phyloP scores from a whole-genome alignment of 1,284 basidiomycete species.

The Fomitopsis schrenkii region DNA sequence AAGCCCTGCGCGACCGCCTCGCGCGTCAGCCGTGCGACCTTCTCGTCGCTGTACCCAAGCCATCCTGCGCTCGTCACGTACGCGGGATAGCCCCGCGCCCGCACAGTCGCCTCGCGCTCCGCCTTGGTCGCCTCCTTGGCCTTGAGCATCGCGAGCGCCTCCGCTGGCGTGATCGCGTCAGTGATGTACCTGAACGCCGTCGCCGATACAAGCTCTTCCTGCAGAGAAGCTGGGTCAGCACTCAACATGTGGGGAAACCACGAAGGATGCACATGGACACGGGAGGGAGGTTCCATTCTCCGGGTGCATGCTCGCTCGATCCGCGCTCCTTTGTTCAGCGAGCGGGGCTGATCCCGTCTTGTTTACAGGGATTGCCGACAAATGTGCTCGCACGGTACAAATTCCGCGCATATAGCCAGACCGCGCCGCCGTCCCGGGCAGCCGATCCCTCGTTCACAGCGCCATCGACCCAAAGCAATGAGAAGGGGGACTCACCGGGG shows the following conservation, averaged over 20 bases:
- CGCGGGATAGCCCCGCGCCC: conserved; percentile 80
- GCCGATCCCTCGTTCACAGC: neutral
- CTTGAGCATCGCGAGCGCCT: conserved; percentile 83
- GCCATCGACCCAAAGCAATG: neutral
- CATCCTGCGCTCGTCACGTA: conserved; percentile 95
- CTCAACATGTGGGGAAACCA: neutral
- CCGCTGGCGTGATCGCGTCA: conserved; percentile 88
- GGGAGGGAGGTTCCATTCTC: neutral
- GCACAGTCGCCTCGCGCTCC: conserved; percentile 73
- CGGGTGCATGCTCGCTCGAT: neutral
- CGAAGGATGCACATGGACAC: neutral
- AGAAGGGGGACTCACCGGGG: conserved; percentile 48
- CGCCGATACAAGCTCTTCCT: conserved; percentile 85
- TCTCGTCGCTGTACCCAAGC: conserved; percentile 91
- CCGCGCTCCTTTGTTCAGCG: neutral
- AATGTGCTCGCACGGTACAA: neutral
- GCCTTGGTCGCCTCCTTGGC: conserved; percentile 74
- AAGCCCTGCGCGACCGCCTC: conserved; percentile 85
- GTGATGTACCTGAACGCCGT: conserved; percentile 91
- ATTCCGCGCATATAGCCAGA: neutral
- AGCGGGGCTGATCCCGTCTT: neutral
- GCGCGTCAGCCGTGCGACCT: conserved; percentile 82
- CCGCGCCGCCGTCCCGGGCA: neutral
- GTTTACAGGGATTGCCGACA: neutral
- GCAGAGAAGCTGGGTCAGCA: neutral